Evolutionary conservation across 805 yeast species (phyloP), one percentile per base, ranked within the genome.

Genomic region (Nakazawaea laoshanensis): DNA sequence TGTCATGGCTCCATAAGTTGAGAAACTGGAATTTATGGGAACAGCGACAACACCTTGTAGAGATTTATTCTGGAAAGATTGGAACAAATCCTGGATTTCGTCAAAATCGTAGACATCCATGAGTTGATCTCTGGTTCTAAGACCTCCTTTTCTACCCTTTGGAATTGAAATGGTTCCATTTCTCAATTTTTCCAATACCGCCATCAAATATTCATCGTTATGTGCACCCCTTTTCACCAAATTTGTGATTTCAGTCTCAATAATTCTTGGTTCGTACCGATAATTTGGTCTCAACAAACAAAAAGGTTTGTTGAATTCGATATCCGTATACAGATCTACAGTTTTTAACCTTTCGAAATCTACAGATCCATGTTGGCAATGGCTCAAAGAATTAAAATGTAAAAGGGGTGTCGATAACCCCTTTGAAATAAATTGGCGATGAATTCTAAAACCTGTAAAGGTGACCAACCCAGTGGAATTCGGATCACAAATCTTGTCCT

Each of bases 381-480:
- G 74, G 0, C 67, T 55, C 12, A 77, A 40, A 3, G 66, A 50
- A 12, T 75, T 48, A 39, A 61, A 63, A 36, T 65, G 73, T 35
- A 59, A 46, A 36, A 61, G 42, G 6, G 65, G 61, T 24, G 64
- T 53, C 33, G 51, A 29, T 15, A 55, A 33, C 19, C 57, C 49
- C 29, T 63, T 66, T 16, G 65, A 47, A 15, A 63, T 57, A 37
- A 65, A 67, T 14, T 67, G 63, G 32, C 77, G 57, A 31, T 66
- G 65, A 2, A 77, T 52, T 35, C 68, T 67, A 43, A 74, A 70
- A 0, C 86, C 86, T 1, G 76, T 61, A 42, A 65, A 77, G 1
- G 68, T 63, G 9, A 53, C 32, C 22, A 41, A 35, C 19, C 50
- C 43, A 1, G 37, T 34, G 8, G 48, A 46, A n/a, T 38, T 18